These are phyloP conservation scores for Colletotrichum sp. DNA, from an alignment of 2,329 filamentous ascomycete genomes.

Conservation along the genomic window DNA sequence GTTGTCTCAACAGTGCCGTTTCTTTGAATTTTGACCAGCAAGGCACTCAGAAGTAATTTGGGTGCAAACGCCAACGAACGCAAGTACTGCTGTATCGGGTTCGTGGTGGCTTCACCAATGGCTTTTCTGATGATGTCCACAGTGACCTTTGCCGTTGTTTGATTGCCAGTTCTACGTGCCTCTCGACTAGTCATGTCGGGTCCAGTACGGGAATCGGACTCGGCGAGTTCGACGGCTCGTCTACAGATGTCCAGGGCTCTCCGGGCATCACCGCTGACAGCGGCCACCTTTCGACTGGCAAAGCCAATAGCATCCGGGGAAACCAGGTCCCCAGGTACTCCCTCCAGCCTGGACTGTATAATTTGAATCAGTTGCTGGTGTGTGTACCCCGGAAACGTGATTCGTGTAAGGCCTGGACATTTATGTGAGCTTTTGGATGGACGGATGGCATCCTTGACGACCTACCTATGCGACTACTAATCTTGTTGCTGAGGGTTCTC, in stretches of 20 bases:
- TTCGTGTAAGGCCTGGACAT: slow-evolving; percentile 74
- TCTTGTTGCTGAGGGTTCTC: slow-evolving; percentile 96
- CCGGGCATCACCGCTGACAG: slow-evolving; percentile 92
- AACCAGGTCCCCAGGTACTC: slow-evolving; percentile 87
- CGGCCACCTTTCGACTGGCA: slow-evolving; percentile 93
- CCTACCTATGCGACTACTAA: slow-evolving; percentile 80
- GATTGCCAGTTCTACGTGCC: slow-evolving; percentile 17
- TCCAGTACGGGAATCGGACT: slow-evolving; percentile 65
- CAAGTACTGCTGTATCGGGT: slow-evolving; percentile 88
- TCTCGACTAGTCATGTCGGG: slow-evolving; percentile 37
- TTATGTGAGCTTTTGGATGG: not conserved
- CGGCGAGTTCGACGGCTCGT: slow-evolving; percentile 92
- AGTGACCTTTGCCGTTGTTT: slow-evolving; percentile 69
- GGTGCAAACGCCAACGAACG: slow-evolving; percentile 80
- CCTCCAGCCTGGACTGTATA: slow-evolving; percentile 90
- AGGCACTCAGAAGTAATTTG: slow-evolving; percentile 84
- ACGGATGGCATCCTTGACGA: not conserved
- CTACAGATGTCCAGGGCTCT: slow-evolving; percentile 94
- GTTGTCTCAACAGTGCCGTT: slow-evolving; percentile 88
- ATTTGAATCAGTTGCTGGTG: slow-evolving; percentile 98
- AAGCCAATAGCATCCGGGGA: slow-evolving; percentile 95
- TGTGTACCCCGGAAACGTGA: slow-evolving; percentile 96
- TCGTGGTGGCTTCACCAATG: slow-evolving; percentile 93
- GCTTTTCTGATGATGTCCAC: slow-evolving; percentile 88
- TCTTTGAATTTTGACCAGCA: slow-evolving; percentile 79